These are phyloP conservation scores for Papilionanthe hybrid DNA, from an alignment of 116 monocot genomes.

Conservation along the genomic window DNA sequence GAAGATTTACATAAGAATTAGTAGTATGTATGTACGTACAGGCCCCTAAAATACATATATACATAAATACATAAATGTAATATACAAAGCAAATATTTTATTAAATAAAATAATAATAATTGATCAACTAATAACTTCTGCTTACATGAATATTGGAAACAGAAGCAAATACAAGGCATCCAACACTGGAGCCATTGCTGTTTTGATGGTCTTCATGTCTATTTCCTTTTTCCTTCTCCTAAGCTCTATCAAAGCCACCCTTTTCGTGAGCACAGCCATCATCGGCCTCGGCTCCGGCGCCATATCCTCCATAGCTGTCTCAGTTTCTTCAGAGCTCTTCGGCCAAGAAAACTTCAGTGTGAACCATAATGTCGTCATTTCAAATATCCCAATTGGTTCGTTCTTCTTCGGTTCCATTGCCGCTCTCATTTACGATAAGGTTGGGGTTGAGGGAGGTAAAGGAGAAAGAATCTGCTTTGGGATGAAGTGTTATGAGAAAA, in stretches of 20 bases:
- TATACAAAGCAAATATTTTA: too few species aligned
- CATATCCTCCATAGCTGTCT: conserved; percentile 32
- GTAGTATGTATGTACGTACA: too few species aligned
- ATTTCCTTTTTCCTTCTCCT: conserved; percentile 23
- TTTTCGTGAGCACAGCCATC: conserved; percentile 26
- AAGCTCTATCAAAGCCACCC: not conserved
- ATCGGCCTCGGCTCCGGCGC: conserved; percentile 25
- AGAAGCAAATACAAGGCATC: not conserved
- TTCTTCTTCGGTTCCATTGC: conserved; percentile 20
- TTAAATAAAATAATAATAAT: too few species aligned
- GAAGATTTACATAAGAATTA: too few species aligned
- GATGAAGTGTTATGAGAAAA: conserved; percentile 3
- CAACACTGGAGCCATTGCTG: conserved; percentile 8
- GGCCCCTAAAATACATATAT: too few species aligned
- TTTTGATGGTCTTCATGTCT: conserved; percentile 23
- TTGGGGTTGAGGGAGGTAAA: too few species aligned
- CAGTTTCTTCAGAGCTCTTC: conserved; percentile 28
- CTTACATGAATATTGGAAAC: too few species aligned
- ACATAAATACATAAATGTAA: too few species aligned
- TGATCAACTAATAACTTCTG: not conserved
- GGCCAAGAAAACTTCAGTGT: conserved; percentile 28
- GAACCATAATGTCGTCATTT: conserved; percentile 30
- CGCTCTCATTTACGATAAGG: conserved; percentile 15
- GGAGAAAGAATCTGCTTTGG: conserved; percentile 4
- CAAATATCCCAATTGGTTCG: conserved; percentile 22